Evolutionary conservation across 2,329 filamentous ascomycete species (phyloP), one percentile per base, ranked within the genome.

Genomic region (Proliferodiscus dingleyae): DNA sequence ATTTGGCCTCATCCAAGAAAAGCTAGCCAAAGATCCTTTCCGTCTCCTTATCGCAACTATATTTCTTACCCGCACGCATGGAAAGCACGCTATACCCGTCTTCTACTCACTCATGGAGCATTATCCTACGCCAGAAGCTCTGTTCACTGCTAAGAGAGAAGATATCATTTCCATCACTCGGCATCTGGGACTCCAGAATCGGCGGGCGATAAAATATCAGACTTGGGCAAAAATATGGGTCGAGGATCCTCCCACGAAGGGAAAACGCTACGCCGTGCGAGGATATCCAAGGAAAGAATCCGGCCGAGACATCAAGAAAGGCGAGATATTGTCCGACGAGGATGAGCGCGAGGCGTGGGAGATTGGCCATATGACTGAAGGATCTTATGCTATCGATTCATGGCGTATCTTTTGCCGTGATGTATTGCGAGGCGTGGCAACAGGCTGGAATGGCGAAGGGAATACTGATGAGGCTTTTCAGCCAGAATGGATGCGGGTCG

Each of bases 391-490:
- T 0, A 71, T 91, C 39, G 90, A 96, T 65, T 90, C 85, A 60
- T 96, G 89, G 87, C 80, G 90, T 3, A 95, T 96, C 52, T 96
- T 96, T 65, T 95, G 89, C 63, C 80, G 90, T 2, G 90, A 96
- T 62, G 72, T 75, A 24, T 65, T 95, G 19, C 76, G 89, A 6
- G 83, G 81, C 0, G 65, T 81, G 15, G 80, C 83, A 1, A 63
- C 67, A 8, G 78, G 83, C 52, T 88, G 83, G 78, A 82, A 80
- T 57, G 85, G 85, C 1, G 70, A 66, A 61, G 77, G 54, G 53
- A 68, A 59, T 49, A 43, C 43, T 2, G 60, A 62, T 23, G 37
- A 58, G 8, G 70, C 71, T 11, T 89, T 90, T 61, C 82, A 89
- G 57, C 87, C 89, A 0, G 90, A 96, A 65, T 96, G 90, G 90